phyloP scores from a whole-genome alignment of 257 asterid species.

The Penstemon newberryi region DNA sequence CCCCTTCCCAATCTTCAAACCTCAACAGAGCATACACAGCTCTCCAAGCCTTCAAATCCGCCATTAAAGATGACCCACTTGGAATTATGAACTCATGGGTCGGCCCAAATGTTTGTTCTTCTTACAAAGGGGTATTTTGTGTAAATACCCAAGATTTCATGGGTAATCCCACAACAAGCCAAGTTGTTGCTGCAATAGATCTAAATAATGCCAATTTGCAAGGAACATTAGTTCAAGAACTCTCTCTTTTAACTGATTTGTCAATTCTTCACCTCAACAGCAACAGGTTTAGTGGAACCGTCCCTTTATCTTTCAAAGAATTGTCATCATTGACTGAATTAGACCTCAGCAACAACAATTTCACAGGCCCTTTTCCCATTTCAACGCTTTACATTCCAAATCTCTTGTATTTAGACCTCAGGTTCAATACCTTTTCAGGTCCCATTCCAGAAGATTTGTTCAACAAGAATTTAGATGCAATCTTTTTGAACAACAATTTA shows the following conservation, averaged over 20 bases:
- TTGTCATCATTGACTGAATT: conserved; percentile 53
- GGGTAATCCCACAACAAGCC: conserved; percentile 44
- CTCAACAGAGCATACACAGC: conserved; percentile 52
- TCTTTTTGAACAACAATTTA: conserved; percentile 70
- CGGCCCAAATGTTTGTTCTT: conserved; percentile 66
- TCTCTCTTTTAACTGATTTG: conserved; percentile 52
- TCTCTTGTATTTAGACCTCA: conserved; percentile 68
- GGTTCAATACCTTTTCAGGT: conserved; percentile 72
- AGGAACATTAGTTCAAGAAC: conserved; percentile 59
- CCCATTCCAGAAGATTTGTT: conserved; percentile 66
- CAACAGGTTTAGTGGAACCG: conserved; percentile 64
- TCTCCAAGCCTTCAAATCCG: conserved; percentile 88
- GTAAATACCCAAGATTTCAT: conserved; percentile 47
- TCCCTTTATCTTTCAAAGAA: conserved; percentile 52
- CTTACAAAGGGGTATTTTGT: conserved; percentile 75
- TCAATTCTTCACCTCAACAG: conserved; percentile 69
- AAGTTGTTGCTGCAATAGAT: conserved; percentile 65
- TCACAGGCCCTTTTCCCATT: conserved; percentile 68
- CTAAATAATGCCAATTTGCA: conserved; percentile 73
- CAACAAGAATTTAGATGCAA: conserved; percentile 69
- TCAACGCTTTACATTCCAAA: conserved; percentile 51
- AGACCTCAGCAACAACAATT: conserved; percentile 81
- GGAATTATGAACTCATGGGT: conserved; percentile 59
- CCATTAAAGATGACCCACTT: conserved; percentile 65
- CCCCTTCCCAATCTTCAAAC: conserved; percentile 29